Evolutionary conservation across 1,284 basidiomycete genomes (phyloP).

Genomic region (Austropuccinia psidii): DNA sequence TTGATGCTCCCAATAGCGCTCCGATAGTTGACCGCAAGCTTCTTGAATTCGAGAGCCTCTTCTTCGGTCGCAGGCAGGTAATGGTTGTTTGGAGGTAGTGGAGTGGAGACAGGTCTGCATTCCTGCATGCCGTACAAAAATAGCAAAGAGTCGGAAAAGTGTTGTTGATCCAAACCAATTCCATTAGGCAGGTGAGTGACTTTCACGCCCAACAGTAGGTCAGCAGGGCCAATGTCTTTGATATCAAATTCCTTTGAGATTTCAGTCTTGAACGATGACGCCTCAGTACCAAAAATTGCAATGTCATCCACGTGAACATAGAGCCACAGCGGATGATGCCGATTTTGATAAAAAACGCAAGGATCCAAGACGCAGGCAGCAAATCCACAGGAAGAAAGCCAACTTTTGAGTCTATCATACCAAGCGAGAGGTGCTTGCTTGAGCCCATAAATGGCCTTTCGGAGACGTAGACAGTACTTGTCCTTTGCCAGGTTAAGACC

Average conservation of each 20-base stretch:
- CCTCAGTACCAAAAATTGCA: no score
- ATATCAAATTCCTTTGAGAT: conserved; percentile 26
- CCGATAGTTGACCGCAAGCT: not conserved
- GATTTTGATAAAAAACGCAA: no score
- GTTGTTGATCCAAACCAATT: conserved; percentile 1
- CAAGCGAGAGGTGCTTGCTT: no score
- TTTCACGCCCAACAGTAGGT: conserved; percentile 26
- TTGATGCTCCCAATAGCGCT: conserved; percentile 19
- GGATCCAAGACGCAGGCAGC: no score
- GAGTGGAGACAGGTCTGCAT: conserved; percentile 5
- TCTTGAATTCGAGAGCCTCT: conserved; percentile 8
- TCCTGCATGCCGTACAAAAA: conserved; percentile 7
- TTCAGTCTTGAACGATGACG: no score
- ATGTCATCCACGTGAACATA: no score
- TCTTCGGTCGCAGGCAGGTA: conserved; percentile 9
- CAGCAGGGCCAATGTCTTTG: conserved; percentile 14
- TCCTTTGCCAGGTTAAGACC: no score
- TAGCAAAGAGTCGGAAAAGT: not conserved
- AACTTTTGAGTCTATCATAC: no score
- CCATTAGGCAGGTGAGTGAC: not conserved
- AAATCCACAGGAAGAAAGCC: no score
- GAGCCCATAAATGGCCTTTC: no score
- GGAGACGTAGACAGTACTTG: no score
- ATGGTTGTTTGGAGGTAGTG: conserved; percentile 20
- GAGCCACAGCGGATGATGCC: no score